These are phyloP conservation scores for Cajanus cajan DNA, from an alignment of 306 rosid species.

Conservation along the genomic window DNA sequence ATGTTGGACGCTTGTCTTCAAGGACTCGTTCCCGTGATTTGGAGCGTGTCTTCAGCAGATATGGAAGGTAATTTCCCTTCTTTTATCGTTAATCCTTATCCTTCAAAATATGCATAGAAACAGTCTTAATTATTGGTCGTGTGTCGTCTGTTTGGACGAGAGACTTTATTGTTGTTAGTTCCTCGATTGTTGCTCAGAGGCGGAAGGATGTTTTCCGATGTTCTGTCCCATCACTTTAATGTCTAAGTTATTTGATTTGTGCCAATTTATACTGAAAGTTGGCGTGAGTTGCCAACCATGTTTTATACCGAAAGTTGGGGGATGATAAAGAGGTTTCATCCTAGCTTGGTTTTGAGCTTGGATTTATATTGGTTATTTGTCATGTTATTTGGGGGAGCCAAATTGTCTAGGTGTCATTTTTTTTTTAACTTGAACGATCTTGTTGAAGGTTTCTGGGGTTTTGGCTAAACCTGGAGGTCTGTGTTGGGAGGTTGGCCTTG, in stretches of 20 bases:
- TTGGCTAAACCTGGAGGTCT: slow-evolving; percentile 76
- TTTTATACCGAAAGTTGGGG: slow-evolving; percentile 32
- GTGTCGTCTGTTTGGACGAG: not conserved
- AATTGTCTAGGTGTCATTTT: slow-evolving; percentile 48
- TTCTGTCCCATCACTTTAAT: not conserved
- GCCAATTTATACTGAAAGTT: not conserved
- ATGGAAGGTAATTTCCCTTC: slow-evolving; percentile 56
- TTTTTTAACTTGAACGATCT: slow-evolving; percentile 78
- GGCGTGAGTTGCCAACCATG: slow-evolving; percentile 32
- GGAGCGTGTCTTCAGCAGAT: slow-evolving; percentile 64
- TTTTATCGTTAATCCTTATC: too few relatives aligned
- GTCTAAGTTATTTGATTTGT: not conserved
- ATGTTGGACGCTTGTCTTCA: slow-evolving; percentile 71
- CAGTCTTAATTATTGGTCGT: not conserved
- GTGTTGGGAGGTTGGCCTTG: slow-evolving; percentile 86
- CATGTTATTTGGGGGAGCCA: slow-evolving; percentile 55
- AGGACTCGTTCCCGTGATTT: slow-evolving; percentile 74
- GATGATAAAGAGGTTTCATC: slow-evolving; percentile 36
- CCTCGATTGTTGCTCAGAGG: not conserved
- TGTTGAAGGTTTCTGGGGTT: slow-evolving; percentile 89
- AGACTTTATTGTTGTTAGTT: not conserved
- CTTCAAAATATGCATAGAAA: not conserved
- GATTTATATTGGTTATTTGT: slow-evolving; percentile 48
- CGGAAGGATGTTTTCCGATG: not conserved
- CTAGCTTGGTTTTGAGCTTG: slow-evolving; percentile 49